Evolutionary conservation across 371 early-diverging fungal genomes (phyloP), one percentile per base, ranked within the genome.

Genomic region (Chytridium lagenaria): DNA sequence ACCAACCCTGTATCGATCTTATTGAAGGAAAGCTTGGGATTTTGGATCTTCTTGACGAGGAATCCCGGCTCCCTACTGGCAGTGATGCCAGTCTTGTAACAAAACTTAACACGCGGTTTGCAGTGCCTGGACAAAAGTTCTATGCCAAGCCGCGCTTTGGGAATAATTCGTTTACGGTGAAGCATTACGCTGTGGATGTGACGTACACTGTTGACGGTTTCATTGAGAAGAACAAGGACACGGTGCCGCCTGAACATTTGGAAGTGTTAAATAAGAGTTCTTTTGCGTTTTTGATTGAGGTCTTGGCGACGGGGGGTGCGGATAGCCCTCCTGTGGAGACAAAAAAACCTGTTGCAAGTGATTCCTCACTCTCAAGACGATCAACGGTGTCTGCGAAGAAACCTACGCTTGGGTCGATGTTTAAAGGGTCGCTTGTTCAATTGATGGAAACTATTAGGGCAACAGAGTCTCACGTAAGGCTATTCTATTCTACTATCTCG

Each of bases 1-100:
- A 99, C 80, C 96, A 98, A 82, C 97, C 96, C n/a, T 98, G 99
- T 84, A 99, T 99, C 74, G 97, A 97, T 72, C 86, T 99, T 80
- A 98, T 99, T 69, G 99, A 99, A 83, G 92, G 92, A 72, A 92
- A 90, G 77, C 87, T 95, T 70, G 99, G 99, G 76, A 88, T 98
- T 64, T 85, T 99, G 55, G 89, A 93, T 26, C 88, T 98, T 61
- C 85, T 99, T 51, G 99, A 99, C 81, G 99, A 99, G 83, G 92
- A 91, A 74, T 92, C 92, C 69, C 92, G 99, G 33, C 84, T 99
- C 80, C 98, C 98, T 37, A 90, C 93, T 22, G 96, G 96, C 52
- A 86, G 91, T 0, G 98, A 98, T 80, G 83, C 81, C 52, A 87
- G 89, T 15, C 92, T 94, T 77, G 87, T 93, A 74, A 90, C 90